A percentile compares a stretch with the other conserved stretches of the same genome.
These are phyloP conservation scores for Nymphaea colorata DNA, from an alignment of 164 flowering plant species.

Conservation along the genomic window DNA sequence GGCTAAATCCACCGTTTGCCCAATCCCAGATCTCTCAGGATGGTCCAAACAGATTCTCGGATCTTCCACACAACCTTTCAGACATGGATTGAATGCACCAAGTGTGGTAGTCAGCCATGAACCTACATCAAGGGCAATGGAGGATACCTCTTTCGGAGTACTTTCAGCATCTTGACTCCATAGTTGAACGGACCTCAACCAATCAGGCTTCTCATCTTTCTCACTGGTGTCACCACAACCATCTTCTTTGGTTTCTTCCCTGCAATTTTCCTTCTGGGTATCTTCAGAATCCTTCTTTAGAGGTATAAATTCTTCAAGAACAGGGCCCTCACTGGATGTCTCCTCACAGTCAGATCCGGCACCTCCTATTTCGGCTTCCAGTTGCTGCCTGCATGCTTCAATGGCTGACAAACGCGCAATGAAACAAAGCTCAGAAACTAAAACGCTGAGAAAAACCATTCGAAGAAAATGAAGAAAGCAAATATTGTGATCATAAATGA, in stretches of 20 bases:
- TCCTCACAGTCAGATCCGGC: slow-evolving; percentile 50
- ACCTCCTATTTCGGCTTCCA: slow-evolving; percentile 3
- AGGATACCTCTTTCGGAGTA: slow-evolving; percentile 25
- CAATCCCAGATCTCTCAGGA: too few relatives aligned
- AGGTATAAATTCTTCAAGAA: slow-evolving; percentile 64
- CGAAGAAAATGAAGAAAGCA: neutral
- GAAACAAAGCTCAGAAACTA: neutral
- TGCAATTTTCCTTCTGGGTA: slow-evolving; percentile 2
- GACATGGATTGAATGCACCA: too few relatives aligned
- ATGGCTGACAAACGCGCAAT: slow-evolving; percentile 4
- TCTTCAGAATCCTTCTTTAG: slow-evolving; percentile 20
- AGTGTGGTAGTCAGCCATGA: neutral
- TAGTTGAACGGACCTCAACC: slow-evolving; percentile 76
- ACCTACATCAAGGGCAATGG: slow-evolving; percentile 21
- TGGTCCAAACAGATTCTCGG: too few relatives aligned
- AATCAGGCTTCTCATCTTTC: slow-evolving; percentile 38
- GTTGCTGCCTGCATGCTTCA: slow-evolving; percentile 8
- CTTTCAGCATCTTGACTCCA: slow-evolving; percentile 67
- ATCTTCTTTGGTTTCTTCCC: slow-evolving; percentile 16
- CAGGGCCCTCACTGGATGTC: slow-evolving; percentile 41
- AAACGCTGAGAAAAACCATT: neutral
- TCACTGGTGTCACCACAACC: slow-evolving; percentile 67
- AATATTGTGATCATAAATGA: neutral
- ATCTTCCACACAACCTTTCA: too few relatives aligned
- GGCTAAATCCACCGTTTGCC: too few relatives aligned